A percentile compares a stretch with the other conserved stretches of the same genome.
phyloP scores from a whole-genome alignment of 2,329 filamentous ascomycete species.

The Diaporthe amygdali region DNA sequence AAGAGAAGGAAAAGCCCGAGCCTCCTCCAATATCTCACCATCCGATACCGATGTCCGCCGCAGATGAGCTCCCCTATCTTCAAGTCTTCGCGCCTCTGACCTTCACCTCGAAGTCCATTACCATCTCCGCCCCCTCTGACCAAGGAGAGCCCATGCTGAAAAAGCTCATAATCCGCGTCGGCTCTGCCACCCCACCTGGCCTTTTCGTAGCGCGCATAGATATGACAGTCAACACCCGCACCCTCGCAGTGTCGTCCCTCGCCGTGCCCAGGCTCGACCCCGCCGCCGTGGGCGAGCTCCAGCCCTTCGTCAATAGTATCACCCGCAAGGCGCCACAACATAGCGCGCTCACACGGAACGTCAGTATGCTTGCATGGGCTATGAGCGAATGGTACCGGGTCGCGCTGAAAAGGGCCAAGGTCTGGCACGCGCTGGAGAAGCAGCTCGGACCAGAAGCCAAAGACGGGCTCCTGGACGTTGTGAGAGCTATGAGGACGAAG shows the following conservation, averaged over 20 bases:
- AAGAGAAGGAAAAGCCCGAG: slow-evolving; percentile 38
- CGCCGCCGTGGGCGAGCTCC: slow-evolving; percentile 63
- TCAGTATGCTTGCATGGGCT: slow-evolving; percentile 68
- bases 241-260: slow-evolving; percentile 56
- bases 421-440: slow-evolving; percentile 62
- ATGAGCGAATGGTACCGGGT: slow-evolving; percentile 72
- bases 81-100: slow-evolving; percentile 73
- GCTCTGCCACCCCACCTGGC: slow-evolving; percentile 50
- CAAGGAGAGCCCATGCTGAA: slow-evolving; percentile 47
- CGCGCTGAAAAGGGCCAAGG: slow-evolving; percentile 63
- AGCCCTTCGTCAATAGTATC: slow-evolving; percentile 54
- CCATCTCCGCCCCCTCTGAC: slow-evolving; percentile 43
- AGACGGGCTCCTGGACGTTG: slow-evolving; percentile 38
- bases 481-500: slow-evolving; percentile 35
- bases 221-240: slow-evolving; percentile 62
- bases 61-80: slow-evolving; percentile 71
- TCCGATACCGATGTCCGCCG: slow-evolving; percentile 65
- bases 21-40: slow-evolving; percentile 64
- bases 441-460: slow-evolving; percentile 44
- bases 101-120: slow-evolving; percentile 59
- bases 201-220: slow-evolving; percentile 64
- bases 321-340: slow-evolving; percentile 33
- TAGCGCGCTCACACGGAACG: slow-evolving; percentile 58
- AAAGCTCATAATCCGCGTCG: slow-evolving; percentile 60
- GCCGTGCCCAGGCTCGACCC: slow-evolving; percentile 61